Conservation (phyloP, 495 filamentous ascomycete genomes). For the Penicillium longicatenatum region DNA sequence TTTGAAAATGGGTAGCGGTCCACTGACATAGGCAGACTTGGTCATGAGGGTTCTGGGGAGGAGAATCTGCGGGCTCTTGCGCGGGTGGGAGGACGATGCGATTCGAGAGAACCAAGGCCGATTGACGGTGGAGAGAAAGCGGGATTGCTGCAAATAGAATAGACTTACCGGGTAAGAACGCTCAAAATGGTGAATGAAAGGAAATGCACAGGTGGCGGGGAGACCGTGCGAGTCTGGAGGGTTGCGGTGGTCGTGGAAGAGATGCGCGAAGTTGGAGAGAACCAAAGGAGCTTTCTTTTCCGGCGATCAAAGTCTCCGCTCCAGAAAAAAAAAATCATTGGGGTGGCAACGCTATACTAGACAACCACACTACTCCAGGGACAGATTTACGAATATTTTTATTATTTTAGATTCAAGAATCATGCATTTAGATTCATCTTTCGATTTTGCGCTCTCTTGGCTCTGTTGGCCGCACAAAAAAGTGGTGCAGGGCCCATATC, state of each 20-base stretch:
- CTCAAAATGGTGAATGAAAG: background rate
- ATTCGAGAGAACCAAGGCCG: conserved; percentile 16
- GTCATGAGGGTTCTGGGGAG: conserved; percentile 9
- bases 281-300: conserved; percentile 39
- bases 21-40: background rate
- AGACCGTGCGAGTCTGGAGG: conserved; percentile 17
- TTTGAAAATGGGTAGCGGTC: background rate
- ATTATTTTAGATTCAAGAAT: background rate
- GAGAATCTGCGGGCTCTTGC: conserved; percentile 14
- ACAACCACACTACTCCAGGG: background rate
- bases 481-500: background rate
- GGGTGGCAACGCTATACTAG: conserved; percentile 31
- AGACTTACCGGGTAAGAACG: conserved; percentile 24
- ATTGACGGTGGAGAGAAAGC: conserved; percentile 19
- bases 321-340: conserved; percentile 35
- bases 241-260: conserved; percentile 19
- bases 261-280: conserved; percentile 34
- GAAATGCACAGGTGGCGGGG: conserved; percentile 14
- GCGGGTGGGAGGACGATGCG: conserved; percentile 22
- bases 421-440: background rate
- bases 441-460: background rate
- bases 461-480: background rate
- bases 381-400: background rate
- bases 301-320: conserved; percentile 36
- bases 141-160: conserved; percentile 18